Evolutionary conservation across 305 asterid genomes (phyloP), one percentile per base, ranked within the genome.

Genomic region (Rubia tinctorum): DNA sequence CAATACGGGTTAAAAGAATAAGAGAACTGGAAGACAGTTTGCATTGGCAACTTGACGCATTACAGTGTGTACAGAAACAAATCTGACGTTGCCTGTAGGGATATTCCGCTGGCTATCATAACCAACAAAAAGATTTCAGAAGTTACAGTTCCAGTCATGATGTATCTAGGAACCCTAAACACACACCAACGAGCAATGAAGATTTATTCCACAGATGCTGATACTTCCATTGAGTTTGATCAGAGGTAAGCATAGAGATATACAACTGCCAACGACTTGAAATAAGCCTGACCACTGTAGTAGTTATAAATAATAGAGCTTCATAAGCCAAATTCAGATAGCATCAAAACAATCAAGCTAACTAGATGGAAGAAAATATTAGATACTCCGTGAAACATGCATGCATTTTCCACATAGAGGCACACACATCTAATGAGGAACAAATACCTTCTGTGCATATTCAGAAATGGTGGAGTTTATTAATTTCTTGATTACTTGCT

Each of bases 401-500:
- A 8, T 40, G 74, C 51, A 7, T 37, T 20, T n/a, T 23, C 39
- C 40, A 56, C 27, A 71, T 9, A 42, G 23, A 65, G 66, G 67
- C 37, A 40, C 10, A 68, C 53, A 27, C 40, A 8, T 42, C 14
- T 18, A 42, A 17, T 7, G n/a, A n/a, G 49, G 25, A 55, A 61
- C 42, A 39, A 60, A 15, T 53, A 87, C 91, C 91, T 80, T 83
- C 40, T 83, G 73, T 39, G 82, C 78, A 60, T 80, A 87, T 71
- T 85, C 80, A 18, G 87, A 74, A 34, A 85, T 70, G 40, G 87
- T 76, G 37, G 74, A 69, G 76, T 80, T 82, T 76, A 87, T 82
- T 65, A 83, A 61, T 87, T 73, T 82, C 78, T 72, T 84, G 71
- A 87, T 83, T 63, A 87, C 89, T 80, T 83, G 82, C 81, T 71